Evolutionary conservation across 805 yeast genomes (phyloP), one percentile per base, ranked within the genome.

Genomic region (Crinitomyces ghanaensis): DNA sequence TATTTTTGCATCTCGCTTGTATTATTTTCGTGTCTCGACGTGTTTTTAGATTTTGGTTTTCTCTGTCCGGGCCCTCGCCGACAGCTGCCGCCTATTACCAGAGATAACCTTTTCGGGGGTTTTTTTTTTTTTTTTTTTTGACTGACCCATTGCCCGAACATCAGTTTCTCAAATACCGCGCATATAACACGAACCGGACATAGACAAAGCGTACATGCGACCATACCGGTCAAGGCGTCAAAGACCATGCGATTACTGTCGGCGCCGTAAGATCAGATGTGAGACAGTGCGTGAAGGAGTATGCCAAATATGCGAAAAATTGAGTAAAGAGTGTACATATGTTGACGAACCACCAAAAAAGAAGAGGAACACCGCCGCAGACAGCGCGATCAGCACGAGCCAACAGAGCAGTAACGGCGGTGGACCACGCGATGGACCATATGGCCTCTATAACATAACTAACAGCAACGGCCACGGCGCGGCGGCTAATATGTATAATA

Each of bases 161-260:
- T n/a, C n/a, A n/a, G n/a, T n/a, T n/a, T 26, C 28, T 9, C 28
- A 26, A 26, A 12, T 8, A 11, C 12, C 4, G 24, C 25, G 12
- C 17, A 11, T 14, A 30, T 20, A 21, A 22, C 15, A 19, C 31
- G 33, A 18, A 30, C 19, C 9, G 24, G 24, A 21, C 24, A 9
- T n/a, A 9, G n/a, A 21, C n/a, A n/a, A 21, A 9, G 9, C 24
- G n/a, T 9, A 9, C 9, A 21, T 21, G 24, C 35, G 44, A 9
- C 36, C 42, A 13, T 38, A 40, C 21, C 33, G 45, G 16, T 36
- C 47, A 4, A 26, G 44, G 14, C 30, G 37, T 12, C 31, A 33
- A 14, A 28, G 48, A 7, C 48, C 48, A 5, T 44, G 48, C 33
- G 48, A 44, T 34, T 34, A 38, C 25, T 44, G 48, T 22, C 33